Base-by-base conservation (phyloP, 2,329 filamentous ascomycete species). In the Aureobasidium lini region DNA sequence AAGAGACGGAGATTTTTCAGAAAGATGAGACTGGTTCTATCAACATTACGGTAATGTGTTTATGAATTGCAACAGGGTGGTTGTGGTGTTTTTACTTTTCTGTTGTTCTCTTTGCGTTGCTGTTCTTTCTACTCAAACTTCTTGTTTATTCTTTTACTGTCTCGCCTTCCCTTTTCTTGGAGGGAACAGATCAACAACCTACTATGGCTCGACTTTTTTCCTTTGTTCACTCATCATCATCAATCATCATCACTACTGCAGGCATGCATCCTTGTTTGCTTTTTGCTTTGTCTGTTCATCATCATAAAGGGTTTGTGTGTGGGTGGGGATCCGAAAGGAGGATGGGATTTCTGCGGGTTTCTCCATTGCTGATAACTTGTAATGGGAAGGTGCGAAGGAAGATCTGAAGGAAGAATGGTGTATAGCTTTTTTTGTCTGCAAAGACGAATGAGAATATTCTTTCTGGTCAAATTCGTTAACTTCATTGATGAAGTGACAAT, bases 1-100 rank as follows among this genome's bases (percentile, higher is more conserved):
- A 54, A 43, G 50, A 54, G 28, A 54, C 37, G 50, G 29, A 42
- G 40, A 40, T 11, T 37, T 44, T 16, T 29, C 1, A 40, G 39
- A 43, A 54, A 32, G 39, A 52, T 18, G 39, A 43, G 23, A 37
- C 37, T 43, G 50, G 37, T 42, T 32, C 39, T 54, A 40, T 34
- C 29, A 23, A 23, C 23, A 28, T 29, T 54, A 54, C 10, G 50
- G 50, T 56, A 56, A 56, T 56, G 52, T 56, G 52, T 46, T 46
- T 56, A 56, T 13, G 52, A 56, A 56, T 40, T 53, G 49, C 37
- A 53, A 39, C 42, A 40, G 10, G 49, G 36, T 37, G 32, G 16
- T 18, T 31, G 37, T 8, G n/a, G 23, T 53, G 49, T 53, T 54
- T 50, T 53, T 44, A 6, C 7, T 44, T 1, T 44, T n/a, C 9